phyloP scores from a whole-genome alignment of 805 yeast genomes.

The Yamadazyma tumulicola region DNA sequence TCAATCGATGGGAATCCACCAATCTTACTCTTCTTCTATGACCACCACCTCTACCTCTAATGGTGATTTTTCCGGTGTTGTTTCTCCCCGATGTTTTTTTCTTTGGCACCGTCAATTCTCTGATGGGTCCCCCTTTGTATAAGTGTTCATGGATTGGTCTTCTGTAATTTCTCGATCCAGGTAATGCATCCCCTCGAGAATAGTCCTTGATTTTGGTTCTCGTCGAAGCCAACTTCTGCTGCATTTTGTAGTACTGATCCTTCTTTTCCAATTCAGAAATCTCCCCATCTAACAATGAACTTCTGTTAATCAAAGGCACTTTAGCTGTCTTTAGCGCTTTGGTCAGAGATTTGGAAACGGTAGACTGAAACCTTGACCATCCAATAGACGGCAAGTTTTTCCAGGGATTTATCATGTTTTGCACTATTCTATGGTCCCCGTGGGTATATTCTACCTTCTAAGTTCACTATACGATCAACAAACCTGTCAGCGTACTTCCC shows the following conservation, averaged over 20 bases:
- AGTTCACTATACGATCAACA: too few species aligned
- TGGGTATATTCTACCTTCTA: too few species aligned
- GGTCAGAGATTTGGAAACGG: too few species aligned
- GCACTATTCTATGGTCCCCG: too few species aligned
- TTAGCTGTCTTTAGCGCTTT: too few species aligned
- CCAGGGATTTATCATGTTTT: too few species aligned
- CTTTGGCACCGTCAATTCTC: slow-evolving; percentile 68
- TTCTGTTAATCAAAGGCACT: too few species aligned
- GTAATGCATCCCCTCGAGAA: slow-evolving; percentile 71
- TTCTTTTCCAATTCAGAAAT: slow-evolving; percentile 75
- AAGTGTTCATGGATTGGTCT: slow-evolving; percentile 84
- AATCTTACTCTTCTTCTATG: slow-evolving; percentile 83
- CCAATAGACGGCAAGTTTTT: too few species aligned
- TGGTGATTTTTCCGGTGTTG: slow-evolving; percentile 80
- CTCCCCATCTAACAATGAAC: slow-evolving; percentile 19
- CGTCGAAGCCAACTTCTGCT: slow-evolving; percentile 67
- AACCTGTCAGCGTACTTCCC: too few species aligned
- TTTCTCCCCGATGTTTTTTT: slow-evolving; percentile 84
- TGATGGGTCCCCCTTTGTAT: slow-evolving; percentile 79
- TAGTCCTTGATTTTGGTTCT: slow-evolving; percentile 68
- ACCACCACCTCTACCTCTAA: slow-evolving; percentile 97
- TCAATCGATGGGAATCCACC: slow-evolving; percentile 68
- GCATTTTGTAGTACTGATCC: slow-evolving; percentile 68
- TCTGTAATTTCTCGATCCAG: slow-evolving; percentile 85
- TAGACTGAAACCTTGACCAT: too few species aligned